A percentile compares a stretch with the other conserved stretches of the same genome.
Evolutionary conservation across 1,284 basidiomycete species (phyloP).

Genomic region (Grifola frondosa): DNA sequence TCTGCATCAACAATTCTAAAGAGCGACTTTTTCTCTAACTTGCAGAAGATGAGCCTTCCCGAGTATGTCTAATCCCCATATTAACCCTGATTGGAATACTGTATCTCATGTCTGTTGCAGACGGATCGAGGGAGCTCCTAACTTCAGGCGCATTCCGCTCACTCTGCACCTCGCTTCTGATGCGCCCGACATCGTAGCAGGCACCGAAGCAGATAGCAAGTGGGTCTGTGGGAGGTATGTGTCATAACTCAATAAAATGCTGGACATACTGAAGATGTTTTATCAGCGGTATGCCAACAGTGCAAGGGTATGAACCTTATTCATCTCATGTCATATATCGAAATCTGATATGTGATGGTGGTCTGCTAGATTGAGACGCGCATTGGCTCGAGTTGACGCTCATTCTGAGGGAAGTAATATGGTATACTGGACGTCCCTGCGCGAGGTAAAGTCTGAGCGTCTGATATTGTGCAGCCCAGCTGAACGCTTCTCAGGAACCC

Average conservation of each 20-base stretch:
- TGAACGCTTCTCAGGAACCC: conserved; percentile 66
- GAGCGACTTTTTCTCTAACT: conserved; percentile 93
- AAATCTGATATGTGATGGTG: too few species aligned
- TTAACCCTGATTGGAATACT: background rate
- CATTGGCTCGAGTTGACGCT: conserved; percentile 80
- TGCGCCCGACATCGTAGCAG: conserved; percentile 38
- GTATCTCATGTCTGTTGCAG: conserved; percentile 42
- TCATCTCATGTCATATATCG: too few species aligned
- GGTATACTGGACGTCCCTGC: conserved; percentile 89
- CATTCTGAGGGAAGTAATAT: conserved; percentile 68
- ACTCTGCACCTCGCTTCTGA: conserved; percentile 45
- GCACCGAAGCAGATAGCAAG: conserved; percentile 45
- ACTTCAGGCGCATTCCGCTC: conserved; percentile 82
- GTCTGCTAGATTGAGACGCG: conserved; percentile 79
- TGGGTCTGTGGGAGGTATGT: conserved; percentile 83
- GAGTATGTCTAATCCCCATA: conserved; percentile 55
- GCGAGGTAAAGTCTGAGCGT: conserved; percentile 58
- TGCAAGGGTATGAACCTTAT: conserved; percentile 76
- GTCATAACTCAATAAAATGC: background rate
- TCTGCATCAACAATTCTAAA: conserved; percentile 95
- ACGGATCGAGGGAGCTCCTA: conserved; percentile 90
- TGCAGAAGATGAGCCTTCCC: conserved; percentile 93
- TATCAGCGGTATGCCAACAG: conserved; percentile 83
- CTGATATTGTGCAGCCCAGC: conserved; percentile 1
- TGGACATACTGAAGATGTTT: background rate